phyloP scores from a whole-genome alignment of 2,329 filamentous ascomycete genomes.

The Colletotrichum godetiae region DNA sequence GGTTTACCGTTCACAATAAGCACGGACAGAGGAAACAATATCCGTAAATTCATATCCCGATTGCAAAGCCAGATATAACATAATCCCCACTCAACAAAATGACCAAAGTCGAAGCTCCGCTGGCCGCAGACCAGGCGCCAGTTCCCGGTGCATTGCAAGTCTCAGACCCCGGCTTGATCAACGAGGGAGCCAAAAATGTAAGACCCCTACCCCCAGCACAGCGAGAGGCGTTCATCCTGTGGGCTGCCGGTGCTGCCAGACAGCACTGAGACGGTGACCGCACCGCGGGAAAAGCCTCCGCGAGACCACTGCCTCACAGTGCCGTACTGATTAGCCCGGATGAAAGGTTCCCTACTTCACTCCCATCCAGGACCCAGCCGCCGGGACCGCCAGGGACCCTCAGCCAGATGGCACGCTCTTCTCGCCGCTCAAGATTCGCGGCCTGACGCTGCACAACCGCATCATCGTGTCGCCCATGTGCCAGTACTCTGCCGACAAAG shows the following conservation, averaged over 20 bases:
- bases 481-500: conserved; percentile 56
- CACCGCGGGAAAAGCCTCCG: background rate
- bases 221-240: background rate
- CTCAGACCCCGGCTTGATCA: conserved; percentile 19
- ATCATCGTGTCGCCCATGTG: conserved; percentile 61
- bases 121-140: conserved; percentile 19
- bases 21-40: background rate
- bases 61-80: background rate
- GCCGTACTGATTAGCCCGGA: background rate
- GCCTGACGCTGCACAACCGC: conserved; percentile 57
- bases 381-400: conserved; percentile 59
- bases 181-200: conserved; percentile 47
- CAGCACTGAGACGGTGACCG: background rate
- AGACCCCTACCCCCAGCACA: background rate
- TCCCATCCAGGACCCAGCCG: conserved; percentile 57
- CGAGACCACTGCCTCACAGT: too few relatives aligned
- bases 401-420: conserved; percentile 57
- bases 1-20: background rate
- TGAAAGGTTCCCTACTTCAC: conserved; percentile 57
- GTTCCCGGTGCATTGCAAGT: background rate
- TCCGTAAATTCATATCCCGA: background rate
- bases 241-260: background rate
- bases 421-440: conserved; percentile 55
- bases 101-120: conserved; percentile 20
- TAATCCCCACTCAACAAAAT: conserved; percentile 7